Evolutionary conservation across 768 basidiomycete species (phyloP).

Genomic region (Pleurotus cornucopiae): DNA sequence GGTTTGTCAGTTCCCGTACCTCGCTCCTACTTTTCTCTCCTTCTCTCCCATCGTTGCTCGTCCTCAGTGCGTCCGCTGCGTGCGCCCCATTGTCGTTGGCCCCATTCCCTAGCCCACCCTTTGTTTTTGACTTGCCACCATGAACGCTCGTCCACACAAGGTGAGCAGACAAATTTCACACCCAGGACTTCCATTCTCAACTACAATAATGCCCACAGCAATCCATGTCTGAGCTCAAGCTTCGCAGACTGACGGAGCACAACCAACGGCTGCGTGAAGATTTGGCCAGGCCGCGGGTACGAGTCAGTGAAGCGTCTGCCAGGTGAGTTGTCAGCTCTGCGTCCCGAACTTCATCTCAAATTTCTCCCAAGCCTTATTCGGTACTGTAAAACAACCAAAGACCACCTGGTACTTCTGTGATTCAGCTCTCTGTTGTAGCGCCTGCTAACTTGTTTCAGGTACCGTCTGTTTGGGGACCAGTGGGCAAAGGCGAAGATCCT

Average conservation of each 20-base stretch:
- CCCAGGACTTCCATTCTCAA: constrained; percentile 9
- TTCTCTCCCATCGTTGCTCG: constrained; percentile 5
- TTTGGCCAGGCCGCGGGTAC: constrained; percentile 80
- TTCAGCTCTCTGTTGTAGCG: constrained; percentile 5
- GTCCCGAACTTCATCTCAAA: neutral
- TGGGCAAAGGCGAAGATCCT: constrained; percentile 87
- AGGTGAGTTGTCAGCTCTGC: constrained; percentile 47
- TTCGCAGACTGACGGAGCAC: constrained; percentile 89
- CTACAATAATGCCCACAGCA: constrained; percentile 39
- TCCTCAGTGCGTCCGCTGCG: neutral
- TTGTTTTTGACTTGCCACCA: constrained; percentile 26
- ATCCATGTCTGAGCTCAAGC: constrained; percentile 97
- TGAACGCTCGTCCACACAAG: constrained; percentile 78
- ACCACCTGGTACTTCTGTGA: constrained; percentile 64
- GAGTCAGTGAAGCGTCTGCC: constrained; percentile 87
- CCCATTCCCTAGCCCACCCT: constrained; percentile 15
- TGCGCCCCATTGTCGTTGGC: constrained; percentile 10
- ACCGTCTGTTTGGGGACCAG: constrained; percentile 92
- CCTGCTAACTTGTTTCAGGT: constrained; percentile 43
- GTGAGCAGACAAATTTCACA: constrained; percentile 21
- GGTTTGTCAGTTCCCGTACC: constrained; percentile 1
- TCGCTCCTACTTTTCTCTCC: constrained; percentile 3
- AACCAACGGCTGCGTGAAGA: constrained; percentile 90
- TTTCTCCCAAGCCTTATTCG: constrained; percentile 68
- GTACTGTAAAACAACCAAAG: constrained; percentile 91